Percentiles rank a stretch among this genome's conserved stretches.
Evolutionary conservation across 2,329 filamentous ascomycete genomes (phyloP).

Genomic region (Sporothrix brasiliensis): DNA sequence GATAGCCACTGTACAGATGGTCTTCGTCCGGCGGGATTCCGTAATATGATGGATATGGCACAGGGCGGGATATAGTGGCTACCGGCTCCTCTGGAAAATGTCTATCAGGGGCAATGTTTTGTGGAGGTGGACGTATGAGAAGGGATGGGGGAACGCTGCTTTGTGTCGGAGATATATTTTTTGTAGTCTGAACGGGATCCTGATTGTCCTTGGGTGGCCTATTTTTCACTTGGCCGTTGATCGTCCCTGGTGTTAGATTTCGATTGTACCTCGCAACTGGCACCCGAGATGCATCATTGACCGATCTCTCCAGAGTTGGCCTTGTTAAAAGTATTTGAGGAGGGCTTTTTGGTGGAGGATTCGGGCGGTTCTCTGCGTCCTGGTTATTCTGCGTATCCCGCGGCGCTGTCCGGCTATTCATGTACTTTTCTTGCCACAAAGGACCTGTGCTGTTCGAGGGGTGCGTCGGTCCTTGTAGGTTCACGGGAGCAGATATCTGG

Average conservation of each 20-base stretch:
- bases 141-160: not conserved
- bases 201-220: not conserved
- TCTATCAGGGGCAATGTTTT: not conserved
- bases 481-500: constrained; percentile 50
- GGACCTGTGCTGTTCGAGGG: constrained; percentile 1
- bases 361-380: not conserved
- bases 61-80: not conserved
- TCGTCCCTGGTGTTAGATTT: not conserved
- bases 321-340: not conserved
- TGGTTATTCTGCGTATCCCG: not conserved
- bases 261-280: not conserved
- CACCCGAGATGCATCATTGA: not conserved
- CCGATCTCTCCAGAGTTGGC: not conserved
- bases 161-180: not conserved
- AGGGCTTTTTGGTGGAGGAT: not conserved
- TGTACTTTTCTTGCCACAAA: constrained; percentile 26
- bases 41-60: constrained; percentile 10
- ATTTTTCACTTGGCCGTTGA: not conserved
- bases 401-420: not conserved
- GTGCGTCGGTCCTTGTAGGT: constrained; percentile 38
- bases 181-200: not conserved
- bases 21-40: constrained; percentile 3
- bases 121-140: not conserved
- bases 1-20: not conserved
- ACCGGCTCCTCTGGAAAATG: not conserved